Conservation (phyloP, 305 asterid genomes). For the Andrographis paniculata region DNA sequence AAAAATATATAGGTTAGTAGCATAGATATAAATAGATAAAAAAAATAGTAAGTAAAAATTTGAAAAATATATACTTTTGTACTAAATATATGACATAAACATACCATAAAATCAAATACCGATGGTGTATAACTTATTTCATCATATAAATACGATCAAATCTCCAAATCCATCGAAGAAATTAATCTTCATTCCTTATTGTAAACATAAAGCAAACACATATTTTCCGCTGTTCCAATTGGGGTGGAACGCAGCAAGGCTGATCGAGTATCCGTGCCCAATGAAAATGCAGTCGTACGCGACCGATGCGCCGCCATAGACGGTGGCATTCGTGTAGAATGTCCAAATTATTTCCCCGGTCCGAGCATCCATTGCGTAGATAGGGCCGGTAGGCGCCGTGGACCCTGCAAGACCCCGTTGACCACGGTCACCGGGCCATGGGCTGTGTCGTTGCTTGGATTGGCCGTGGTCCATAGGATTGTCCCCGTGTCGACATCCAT, state of each 20-base stretch:
- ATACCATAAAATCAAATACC: too few species aligned
- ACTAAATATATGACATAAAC: too few species aligned
- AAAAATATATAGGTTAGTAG: too few species aligned
- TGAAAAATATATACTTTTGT: too few species aligned
- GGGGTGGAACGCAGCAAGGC: conserved; percentile 47
- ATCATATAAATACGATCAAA: too few species aligned
- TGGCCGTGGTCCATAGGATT: conserved; percentile 56
- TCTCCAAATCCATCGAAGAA: too few species aligned
- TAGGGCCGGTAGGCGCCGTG: conserved; percentile 46
- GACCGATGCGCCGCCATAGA: conserved; percentile 65
- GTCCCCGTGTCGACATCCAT: conserved; percentile 51
- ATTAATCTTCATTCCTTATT: conserved; percentile 6
- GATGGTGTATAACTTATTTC: too few species aligned
- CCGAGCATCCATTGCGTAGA: conserved; percentile 54
- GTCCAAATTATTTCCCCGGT: conserved; percentile 54
- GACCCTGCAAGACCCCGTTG: conserved; percentile 60
- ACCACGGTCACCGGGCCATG: conserved; percentile 48
- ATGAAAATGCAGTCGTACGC: conserved; percentile 57
- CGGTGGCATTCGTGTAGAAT: conserved; percentile 46
- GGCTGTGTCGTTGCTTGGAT: conserved; percentile 54
- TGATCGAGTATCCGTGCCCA: conserved; percentile 59
- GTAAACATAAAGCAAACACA: conserved; percentile 57
- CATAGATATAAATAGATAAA: too few species aligned
- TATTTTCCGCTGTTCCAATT: conserved; percentile 63
- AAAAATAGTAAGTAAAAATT: too few species aligned